Evolutionary conservation across 306 rosid genomes (phyloP), one percentile per base, ranked within the genome.

Genomic region (Phaseolus lunatus): DNA sequence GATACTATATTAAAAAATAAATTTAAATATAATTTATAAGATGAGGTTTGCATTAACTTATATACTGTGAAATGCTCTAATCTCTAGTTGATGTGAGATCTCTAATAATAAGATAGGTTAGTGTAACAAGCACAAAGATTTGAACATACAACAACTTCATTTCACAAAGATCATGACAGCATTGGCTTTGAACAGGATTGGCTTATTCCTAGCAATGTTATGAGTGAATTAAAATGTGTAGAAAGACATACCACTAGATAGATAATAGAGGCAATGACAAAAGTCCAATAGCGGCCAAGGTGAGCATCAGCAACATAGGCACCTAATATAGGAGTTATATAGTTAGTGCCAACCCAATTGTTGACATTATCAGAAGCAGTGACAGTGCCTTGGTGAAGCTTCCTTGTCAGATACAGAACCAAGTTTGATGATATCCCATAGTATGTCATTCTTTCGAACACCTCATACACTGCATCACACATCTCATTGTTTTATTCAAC

Each of bases 281-380:
- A 89, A 1, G 96, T 91, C 88, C 93, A 82, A 24, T 90, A 93
- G 2, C 94, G 94, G 9, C 96, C 94, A 2, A 90, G 91, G 64
- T 85, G 89, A 72, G 94, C 91, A 26, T 93, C 96, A 0, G 94
- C 96, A 9, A 93, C 5, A 27, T 89, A 93, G 24, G 96, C 96
- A 1, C 98, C 96, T 35, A 93, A 22, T 12, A 90, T 81, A 11
- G 91, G 88, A 78, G 88, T 89, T 2, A 90, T 77, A 87, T 90
- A 89, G 68, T 75, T 57, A 5, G 94, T 80, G 47, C 98, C 97
- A 67, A 27, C 78, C 97, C 95, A 89, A 26, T 85, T 89, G 41
- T 88, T 92, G 12, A 92, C 95, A 52, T 87, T 87, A 81, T 90
- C 84, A 18, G 95, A 49, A 6, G 97, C 61, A 0, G 79, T 62